A percentile compares a stretch with the other conserved stretches of the same genome.
Evolutionary conservation across 257 asterid species (phyloP).

Genomic region (Mitragyna speciosa): DNA sequence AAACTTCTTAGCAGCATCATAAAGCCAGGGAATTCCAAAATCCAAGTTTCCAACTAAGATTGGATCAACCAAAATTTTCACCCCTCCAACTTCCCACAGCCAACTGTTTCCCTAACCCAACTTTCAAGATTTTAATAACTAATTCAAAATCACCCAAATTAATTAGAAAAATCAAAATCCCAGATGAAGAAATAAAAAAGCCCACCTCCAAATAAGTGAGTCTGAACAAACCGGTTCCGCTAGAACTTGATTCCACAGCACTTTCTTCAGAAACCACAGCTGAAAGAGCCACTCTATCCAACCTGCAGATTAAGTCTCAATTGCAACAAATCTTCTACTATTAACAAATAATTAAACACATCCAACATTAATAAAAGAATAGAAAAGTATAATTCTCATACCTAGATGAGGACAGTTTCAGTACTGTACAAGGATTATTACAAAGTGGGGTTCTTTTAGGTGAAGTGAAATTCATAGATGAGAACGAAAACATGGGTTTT

Average conservation of each 20-base stretch:
- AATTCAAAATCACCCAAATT: neutral
- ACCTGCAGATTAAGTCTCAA: slow-evolving; percentile 36
- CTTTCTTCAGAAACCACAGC: slow-evolving; percentile 63
- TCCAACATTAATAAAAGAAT: neutral
- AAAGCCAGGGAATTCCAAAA: slow-evolving; percentile 91
- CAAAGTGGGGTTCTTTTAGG: slow-evolving; percentile 25
- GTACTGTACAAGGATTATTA: slow-evolving; percentile 24
- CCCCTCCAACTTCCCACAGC: slow-evolving; percentile 93
- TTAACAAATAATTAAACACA: neutral
- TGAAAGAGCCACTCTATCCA: slow-evolving; percentile 31
- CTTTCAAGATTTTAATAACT: slow-evolving; percentile 1
- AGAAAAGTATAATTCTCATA: slow-evolving; percentile 7
- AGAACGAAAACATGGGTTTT: slow-evolving; percentile 33
- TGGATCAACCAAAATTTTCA: slow-evolving; percentile 84
- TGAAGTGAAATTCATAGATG: slow-evolving; percentile 33
- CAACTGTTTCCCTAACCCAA: slow-evolving; percentile 79
- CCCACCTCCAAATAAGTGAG: slow-evolving; percentile 96
- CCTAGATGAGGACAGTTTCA: slow-evolving; percentile 54
- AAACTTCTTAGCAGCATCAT: slow-evolving; percentile 88
- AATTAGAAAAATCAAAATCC: neutral
- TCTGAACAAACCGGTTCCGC: slow-evolving; percentile 51
- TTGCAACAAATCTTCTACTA: neutral
- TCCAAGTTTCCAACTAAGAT: slow-evolving; percentile 94
- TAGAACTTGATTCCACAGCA: slow-evolving; percentile 41
- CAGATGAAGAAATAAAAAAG: slow-evolving; percentile 20